Percentiles rank a stretch among this genome's conserved stretches.
phyloP scores from a whole-genome alignment of 2,329 filamentous ascomycete species.

The Nannizzia gypsea region DNA sequence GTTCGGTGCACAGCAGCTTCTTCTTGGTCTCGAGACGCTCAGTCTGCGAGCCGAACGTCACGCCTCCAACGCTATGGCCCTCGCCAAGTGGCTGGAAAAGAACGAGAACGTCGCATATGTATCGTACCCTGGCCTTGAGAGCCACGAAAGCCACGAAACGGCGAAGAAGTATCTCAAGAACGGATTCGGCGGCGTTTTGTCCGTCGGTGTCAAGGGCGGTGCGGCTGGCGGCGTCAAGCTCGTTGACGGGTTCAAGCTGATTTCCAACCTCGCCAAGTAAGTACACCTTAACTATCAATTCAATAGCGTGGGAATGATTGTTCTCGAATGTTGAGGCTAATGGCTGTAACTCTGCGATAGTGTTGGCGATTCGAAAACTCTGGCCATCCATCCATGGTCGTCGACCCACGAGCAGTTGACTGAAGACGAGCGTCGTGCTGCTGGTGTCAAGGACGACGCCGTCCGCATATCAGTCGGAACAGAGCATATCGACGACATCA shows the following conservation, averaged over 20 bases:
- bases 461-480: constrained; percentile 93
- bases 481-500: constrained; percentile 95
- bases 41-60: constrained; percentile 78
- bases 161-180: constrained; percentile 79
- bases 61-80: constrained; percentile 65
- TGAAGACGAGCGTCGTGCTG: constrained; percentile 66
- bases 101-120: constrained; percentile 85
- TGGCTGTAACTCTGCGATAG: constrained; percentile 21
- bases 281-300: constrained; percentile 10
- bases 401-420: constrained; percentile 89
- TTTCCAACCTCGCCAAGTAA: constrained; percentile 85
- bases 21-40: constrained; percentile 82
- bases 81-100: constrained; percentile 73
- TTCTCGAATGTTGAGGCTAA: no score
- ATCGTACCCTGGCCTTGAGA: constrained; percentile 78
- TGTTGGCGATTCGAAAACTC: constrained; percentile 87
- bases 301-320: no score
- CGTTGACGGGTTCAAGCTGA: constrained; percentile 87
- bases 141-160: constrained; percentile 63
- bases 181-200: constrained; percentile 82
- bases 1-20: constrained; percentile 82
- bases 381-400: constrained; percentile 90
- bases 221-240: constrained; percentile 72
- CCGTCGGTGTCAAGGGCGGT: constrained; percentile 86
- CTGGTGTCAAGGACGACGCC: constrained; percentile 76